Evolutionary conservation across 1,284 basidiomycete genomes (phyloP).

Genomic region (Boletus subluridellus): DNA sequence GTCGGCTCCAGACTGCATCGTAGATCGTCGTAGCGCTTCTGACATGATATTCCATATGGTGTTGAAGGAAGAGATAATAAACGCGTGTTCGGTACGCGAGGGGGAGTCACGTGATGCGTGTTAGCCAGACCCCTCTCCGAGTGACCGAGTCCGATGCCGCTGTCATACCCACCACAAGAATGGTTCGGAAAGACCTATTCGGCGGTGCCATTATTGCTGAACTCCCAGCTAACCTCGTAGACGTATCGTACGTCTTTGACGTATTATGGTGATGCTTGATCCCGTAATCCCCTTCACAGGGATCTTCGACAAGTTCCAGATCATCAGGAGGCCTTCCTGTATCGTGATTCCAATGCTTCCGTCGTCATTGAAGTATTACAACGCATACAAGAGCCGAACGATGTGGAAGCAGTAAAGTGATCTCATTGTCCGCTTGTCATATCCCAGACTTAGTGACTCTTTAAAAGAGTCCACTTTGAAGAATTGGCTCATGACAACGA

Average conservation of each 20-base stretch:
- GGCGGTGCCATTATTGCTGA: conserved; percentile 77
- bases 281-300: conserved; percentile 41
- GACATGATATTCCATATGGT: conserved; percentile 14
- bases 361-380: conserved; percentile 87
- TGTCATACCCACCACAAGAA: neutral
- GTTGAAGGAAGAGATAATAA: neutral
- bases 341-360: conserved; percentile 60
- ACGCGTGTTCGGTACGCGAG: neutral
- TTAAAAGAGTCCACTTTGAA: conserved; percentile 81
- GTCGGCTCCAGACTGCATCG: conserved; percentile 53
- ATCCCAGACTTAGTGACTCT: conserved; percentile 9
- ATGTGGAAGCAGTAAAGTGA: conserved; percentile 64
- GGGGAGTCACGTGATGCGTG: conserved; percentile 20
- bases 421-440: conserved; percentile 15
- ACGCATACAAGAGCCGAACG: conserved; percentile 56
- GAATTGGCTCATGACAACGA: conserved; percentile 91
- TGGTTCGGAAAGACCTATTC: conserved; percentile 44
- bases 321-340: conserved; percentile 92
- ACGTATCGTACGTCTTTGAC: conserved; percentile 74
- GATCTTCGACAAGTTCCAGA: conserved; percentile 93
- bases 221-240: conserved; percentile 62
- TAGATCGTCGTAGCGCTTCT: conserved; percentile 38
- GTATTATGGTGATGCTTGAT: neutral
- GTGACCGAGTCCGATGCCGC: no score
- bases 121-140: neutral